These are phyloP conservation scores for Penstemon eatonii DNA, from an alignment of 257 asterid species.

Conservation along the genomic window DNA sequence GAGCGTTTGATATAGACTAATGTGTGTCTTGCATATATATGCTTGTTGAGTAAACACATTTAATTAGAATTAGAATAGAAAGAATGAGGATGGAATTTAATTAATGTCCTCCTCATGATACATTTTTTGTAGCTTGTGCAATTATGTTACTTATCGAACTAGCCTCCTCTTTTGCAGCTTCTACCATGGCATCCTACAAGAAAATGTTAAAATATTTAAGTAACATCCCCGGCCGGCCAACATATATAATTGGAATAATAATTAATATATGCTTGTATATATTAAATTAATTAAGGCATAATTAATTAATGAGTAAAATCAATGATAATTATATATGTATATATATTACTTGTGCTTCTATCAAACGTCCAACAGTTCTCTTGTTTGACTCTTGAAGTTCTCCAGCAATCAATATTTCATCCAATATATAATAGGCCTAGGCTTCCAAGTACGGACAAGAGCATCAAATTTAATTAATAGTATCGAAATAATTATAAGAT, in stretches of 20 bases:
- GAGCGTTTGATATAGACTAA: no score
- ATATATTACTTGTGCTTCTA: slow-evolving; percentile 13
- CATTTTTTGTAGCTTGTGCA: slow-evolving; percentile 15
- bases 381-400: slow-evolving; percentile 27
- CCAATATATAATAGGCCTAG: slow-evolving; percentile 23
- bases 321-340: no score
- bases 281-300: no score
- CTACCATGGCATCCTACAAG: slow-evolving; percentile 21
- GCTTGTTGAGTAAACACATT: no score
- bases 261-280: no score
- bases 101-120: not conserved
- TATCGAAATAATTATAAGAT: no score
- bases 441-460: no score
- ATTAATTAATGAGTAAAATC: no score
- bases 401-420: slow-evolving; percentile 23
- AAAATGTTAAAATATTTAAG: not conserved
- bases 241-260: no score
- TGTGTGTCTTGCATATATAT: no score
- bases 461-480: no score
- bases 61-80: not conserved
- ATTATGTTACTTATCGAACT: slow-evolving; percentile 11
- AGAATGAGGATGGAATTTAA: not conserved
- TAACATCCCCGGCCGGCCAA: no score
- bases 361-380: slow-evolving; percentile 18
- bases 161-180: slow-evolving; percentile 17